phyloP scores from a whole-genome alignment of 345 rosid genomes.

The Brassica rapa region DNA sequence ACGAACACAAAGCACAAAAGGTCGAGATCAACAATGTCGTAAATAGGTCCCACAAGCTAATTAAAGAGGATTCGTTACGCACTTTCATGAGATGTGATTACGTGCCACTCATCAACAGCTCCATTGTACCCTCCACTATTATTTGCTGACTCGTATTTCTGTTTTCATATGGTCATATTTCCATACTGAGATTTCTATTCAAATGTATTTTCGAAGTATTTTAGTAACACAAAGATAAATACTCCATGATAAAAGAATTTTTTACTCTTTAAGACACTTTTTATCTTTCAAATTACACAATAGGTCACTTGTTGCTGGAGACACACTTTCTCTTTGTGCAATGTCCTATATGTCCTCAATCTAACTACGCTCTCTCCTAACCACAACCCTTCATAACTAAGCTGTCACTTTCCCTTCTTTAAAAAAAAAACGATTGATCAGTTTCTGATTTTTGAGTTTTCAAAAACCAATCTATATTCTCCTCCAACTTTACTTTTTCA shows the following conservation, averaged over 20 bases:
- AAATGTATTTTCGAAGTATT: background rate
- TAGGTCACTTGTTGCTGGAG: too few relatives aligned
- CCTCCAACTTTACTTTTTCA: too few relatives aligned
- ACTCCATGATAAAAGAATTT: background rate
- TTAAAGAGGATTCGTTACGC: conserved; percentile 40
- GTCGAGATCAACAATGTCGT: conserved; percentile 32
- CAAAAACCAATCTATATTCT: too few relatives aligned
- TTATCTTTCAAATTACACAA: too few relatives aligned
- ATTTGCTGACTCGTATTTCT: conserved; percentile 35
- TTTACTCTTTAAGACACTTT: too few relatives aligned
- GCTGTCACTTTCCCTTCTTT: too few relatives aligned
- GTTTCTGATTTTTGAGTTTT: too few relatives aligned
- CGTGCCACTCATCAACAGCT: conserved; percentile 40
- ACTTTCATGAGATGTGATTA: conserved; percentile 36
- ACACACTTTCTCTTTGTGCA: too few relatives aligned
- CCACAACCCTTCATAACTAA: too few relatives aligned
- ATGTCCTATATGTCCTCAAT: too few relatives aligned
- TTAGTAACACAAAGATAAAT: background rate
- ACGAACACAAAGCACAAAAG: conserved; percentile 7
- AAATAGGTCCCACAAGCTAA: conserved; percentile 24
- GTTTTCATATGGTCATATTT: conserved; percentile 18
- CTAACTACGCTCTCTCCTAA: too few relatives aligned
- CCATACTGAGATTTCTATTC: background rate
- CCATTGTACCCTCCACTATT: conserved; percentile 32
- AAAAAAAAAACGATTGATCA: too few relatives aligned